Conservation (phyloP, 306 rosid genomes). For the Cicer judaicum region DNA sequence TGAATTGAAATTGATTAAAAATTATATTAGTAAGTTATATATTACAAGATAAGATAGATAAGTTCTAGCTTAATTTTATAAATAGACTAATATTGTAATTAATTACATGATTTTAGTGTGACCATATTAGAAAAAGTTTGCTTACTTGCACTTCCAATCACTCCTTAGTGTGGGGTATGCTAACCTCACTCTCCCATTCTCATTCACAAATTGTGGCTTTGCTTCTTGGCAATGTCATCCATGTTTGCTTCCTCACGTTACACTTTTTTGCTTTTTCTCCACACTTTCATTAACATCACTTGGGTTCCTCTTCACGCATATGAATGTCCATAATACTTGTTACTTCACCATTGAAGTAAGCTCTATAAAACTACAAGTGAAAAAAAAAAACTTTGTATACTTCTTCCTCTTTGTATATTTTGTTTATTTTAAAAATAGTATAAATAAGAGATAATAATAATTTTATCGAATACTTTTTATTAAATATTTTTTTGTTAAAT, state of each 20-base stretch:
- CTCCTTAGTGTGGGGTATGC: constrained; percentile 33
- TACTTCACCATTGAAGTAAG: background rate
- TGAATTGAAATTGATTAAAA: too few species aligned
- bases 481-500: too few species aligned
- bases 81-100: too few species aligned
- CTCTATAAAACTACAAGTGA: too few species aligned
- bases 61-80: too few species aligned
- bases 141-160: constrained; percentile 35
- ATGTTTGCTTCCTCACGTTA: constrained; percentile 17
- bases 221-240: constrained; percentile 54
- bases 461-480: too few species aligned
- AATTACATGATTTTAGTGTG: background rate
- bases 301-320: background rate
- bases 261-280: background rate
- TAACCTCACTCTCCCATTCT: constrained; percentile 27
- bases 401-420: too few species aligned
- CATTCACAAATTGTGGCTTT: constrained; percentile 28
- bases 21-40: too few species aligned
- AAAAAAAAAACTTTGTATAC: too few species aligned
- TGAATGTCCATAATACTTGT: background rate
- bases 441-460: too few species aligned
- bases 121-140: background rate
- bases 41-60: too few species aligned
- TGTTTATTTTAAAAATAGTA: too few species aligned
- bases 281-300: constrained; percentile 34